Evolutionary conservation across 176 grass and related monocot species (phyloP), one percentile per base, ranked within the genome.

Genomic region (Musa itinerans): DNA sequence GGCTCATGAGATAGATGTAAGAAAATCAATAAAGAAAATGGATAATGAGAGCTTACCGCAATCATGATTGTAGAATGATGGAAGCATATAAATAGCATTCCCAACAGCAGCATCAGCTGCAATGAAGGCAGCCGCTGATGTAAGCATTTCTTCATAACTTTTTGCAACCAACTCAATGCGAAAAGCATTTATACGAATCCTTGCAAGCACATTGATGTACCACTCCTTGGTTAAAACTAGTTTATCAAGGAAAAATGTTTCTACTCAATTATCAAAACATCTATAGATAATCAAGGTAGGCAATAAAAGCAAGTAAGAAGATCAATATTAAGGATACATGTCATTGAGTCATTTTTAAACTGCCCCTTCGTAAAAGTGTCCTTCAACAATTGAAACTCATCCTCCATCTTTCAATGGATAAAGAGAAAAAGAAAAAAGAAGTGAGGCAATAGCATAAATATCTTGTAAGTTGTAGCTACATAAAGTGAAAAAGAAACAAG

Each of bases 51-150:
- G 23, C 66, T 25, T 98, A 98, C 90, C 88, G 2, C 88, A 93
- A 69, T 93, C 95, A 83, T 98, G 90, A 78, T 93, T 98, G 81
- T 98, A 98, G 76, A 91, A 93, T 66, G 95, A 93, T 11, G 95
- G 88, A 73, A 98, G 80, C 81, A 98, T 89, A 66, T 98, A 98
- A 76, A 93, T 80, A 54, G 90, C 95, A 86, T 89, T 91, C 15
- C 90, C 95, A 89, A 97, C 90, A 65, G 94, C 87, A 29, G 56
- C 68, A 87, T 97, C 84, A 10, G 76, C 86, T 61, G 81, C 26
- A 62, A 91, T 78, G 10, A 78, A 91, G 49, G 87, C 83, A 77
- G 76, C 79, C 26, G 89, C 93, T 73, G 87, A 90, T 53, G 84
- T 74, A 59, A 93, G 51, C 70, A 98, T 82, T 85, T 93, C 84